Percentiles rank a stretch among this genome's conserved stretches.
Evolutionary conservation across 768 basidiomycete genomes (phyloP).

Genomic region (Trametes punicea): DNA sequence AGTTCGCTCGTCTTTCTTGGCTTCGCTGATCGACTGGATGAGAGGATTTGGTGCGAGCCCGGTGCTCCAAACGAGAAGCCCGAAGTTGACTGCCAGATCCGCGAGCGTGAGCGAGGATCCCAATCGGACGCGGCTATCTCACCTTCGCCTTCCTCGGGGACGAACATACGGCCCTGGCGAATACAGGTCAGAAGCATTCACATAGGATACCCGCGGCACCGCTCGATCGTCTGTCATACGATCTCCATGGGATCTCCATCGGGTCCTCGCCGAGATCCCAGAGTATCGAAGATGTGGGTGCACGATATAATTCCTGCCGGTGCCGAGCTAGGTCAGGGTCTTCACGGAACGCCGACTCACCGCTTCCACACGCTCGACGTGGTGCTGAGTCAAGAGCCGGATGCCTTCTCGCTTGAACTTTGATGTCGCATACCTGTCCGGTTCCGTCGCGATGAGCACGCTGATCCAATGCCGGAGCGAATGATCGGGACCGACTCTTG

Average conservation of each 20-base stretch:
- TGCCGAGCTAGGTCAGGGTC: neutral
- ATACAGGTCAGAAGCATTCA: neutral
- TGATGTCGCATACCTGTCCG: slow-evolving; percentile 58
- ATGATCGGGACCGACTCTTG: slow-evolving; percentile 41
- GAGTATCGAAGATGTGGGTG: neutral
- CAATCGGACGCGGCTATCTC: neutral
- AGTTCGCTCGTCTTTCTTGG: slow-evolving; percentile 60
- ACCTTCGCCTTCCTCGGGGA: slow-evolving; percentile 74
- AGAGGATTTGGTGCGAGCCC: slow-evolving; percentile 83
- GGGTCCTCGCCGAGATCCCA: neutral
- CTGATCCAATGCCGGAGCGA: neutral
- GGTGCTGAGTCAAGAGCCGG: slow-evolving; percentile 63
- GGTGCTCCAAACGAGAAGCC: slow-evolving; percentile 85
- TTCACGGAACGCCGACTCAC: slow-evolving; percentile 31
- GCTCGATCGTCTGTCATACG: neutral
- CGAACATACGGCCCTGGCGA: slow-evolving; percentile 59
- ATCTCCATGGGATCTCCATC: neutral
- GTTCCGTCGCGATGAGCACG: neutral
- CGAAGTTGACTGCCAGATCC: slow-evolving; percentile 60
- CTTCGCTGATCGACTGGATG: slow-evolving; percentile 53
- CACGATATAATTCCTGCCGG: neutral
- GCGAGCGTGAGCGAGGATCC: slow-evolving; percentile 6
- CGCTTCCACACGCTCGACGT: slow-evolving; percentile 66
- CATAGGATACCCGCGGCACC: neutral
- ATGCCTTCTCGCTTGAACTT: slow-evolving; percentile 76